Conservation (phyloP, 192 early-diverging fungal genomes). For the Pilobolus umbonatus region DNA sequence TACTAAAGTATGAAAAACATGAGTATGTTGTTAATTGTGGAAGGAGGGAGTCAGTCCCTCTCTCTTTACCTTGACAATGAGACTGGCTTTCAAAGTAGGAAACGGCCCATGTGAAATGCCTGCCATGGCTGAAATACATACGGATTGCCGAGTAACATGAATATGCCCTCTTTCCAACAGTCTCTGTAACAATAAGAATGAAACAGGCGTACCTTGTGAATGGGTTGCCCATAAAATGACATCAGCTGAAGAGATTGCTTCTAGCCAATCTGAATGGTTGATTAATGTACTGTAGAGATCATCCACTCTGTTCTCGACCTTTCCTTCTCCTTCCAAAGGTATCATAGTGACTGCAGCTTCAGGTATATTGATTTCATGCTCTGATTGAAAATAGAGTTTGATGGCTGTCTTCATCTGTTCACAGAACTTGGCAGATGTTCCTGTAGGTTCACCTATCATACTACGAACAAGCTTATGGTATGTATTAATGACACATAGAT, state of each 20-base stretch:
- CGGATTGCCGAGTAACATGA: conserved; percentile 62
- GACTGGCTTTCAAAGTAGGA: conserved; percentile 72
- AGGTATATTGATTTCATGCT: conserved; percentile 46
- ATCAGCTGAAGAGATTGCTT: conserved; percentile 54
- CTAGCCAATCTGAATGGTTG: conserved; percentile 38
- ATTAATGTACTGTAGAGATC: conserved; percentile 72
- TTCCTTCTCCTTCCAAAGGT: conserved; percentile 89
- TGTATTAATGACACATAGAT: not conserved
- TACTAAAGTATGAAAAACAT: conserved; percentile 38
- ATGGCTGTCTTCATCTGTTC: conserved; percentile 79
- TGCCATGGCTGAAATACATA: conserved; percentile 87
- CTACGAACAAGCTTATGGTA: conserved; percentile 60
- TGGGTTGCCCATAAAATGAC: conserved; percentile 87
- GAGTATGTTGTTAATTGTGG: not conserved
- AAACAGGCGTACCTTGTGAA: conserved; percentile 91
- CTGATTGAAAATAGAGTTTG: conserved; percentile 44
- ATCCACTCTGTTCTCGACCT: conserved; percentile 81
- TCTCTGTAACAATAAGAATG: conserved; percentile 67
- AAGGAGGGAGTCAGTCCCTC: not conserved
- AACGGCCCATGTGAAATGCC: conserved; percentile 90
- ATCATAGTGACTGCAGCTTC: conserved; percentile 64
- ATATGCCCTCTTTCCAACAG: conserved; percentile 66
- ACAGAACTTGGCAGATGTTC: conserved; percentile 85
- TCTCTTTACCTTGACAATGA: conserved; percentile 61
- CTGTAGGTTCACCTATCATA: conserved; percentile 91